These are phyloP conservation scores for Emmonsia crescens DNA, from an alignment of 2,329 filamentous ascomycete species.

Conservation along the genomic window DNA sequence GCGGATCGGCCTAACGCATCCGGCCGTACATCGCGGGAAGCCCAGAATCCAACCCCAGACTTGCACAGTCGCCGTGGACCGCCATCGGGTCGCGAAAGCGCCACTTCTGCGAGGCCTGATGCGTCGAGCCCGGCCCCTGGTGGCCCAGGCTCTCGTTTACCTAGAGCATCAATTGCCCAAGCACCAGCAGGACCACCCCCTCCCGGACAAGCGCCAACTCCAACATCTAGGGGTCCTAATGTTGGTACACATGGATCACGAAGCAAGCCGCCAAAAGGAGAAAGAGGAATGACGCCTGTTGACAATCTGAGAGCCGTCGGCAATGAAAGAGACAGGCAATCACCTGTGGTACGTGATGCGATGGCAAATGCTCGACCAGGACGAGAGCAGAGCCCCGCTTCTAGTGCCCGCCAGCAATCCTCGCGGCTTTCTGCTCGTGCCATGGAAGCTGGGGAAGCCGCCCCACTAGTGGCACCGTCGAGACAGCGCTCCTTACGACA, in stretches of 20 bases:
- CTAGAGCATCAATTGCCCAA: constrained; percentile 48
- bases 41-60: constrained; percentile 28
- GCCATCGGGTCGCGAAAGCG: constrained; percentile 31
- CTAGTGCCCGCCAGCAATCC: constrained; percentile 49
- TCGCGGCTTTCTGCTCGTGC: constrained; percentile 27
- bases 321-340: constrained; percentile 38
- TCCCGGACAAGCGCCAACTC: constrained; percentile 52
- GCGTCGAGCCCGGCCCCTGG: constrained; percentile 25
- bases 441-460: constrained; percentile 38
- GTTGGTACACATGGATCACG: constrained; percentile 23
- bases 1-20: constrained; percentile 33
- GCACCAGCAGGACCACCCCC: constrained; percentile 54
- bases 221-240: constrained; percentile 44
- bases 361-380: constrained; percentile 26
- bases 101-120: constrained; percentile 17
- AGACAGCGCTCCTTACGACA: constrained; percentile 46
- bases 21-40: constrained; percentile 34
- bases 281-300: constrained; percentile 35
- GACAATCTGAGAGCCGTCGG: constrained; percentile 34
- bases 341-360: constrained; percentile 35
- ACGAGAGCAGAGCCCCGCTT: constrained; percentile 40
- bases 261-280: constrained; percentile 42
- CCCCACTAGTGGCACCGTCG: constrained; percentile 33
- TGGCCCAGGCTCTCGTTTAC: constrained; percentile 45
- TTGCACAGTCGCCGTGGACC: constrained; percentile 23